These are phyloP conservation scores for Didymella pomorum DNA, from an alignment of 2,329 filamentous ascomycete genomes.

Conservation along the genomic window DNA sequence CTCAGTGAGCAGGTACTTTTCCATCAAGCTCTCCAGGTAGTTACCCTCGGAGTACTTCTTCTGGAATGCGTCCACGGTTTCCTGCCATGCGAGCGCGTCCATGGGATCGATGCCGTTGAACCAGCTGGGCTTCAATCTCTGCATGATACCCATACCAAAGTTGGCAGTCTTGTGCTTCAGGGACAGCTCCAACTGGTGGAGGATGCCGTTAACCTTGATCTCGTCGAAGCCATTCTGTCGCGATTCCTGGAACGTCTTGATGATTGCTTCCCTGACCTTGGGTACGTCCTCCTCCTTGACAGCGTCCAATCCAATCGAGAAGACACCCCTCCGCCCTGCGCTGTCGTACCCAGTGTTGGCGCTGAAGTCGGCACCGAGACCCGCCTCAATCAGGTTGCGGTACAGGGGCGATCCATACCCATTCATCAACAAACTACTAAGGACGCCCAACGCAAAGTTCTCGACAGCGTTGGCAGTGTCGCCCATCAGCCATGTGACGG, in stretches of 20 bases:
- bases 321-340: constrained; percentile 78
- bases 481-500: constrained; percentile 89
- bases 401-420: constrained; percentile 96
- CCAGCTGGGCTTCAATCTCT: constrained; percentile 89
- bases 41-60: constrained; percentile 74
- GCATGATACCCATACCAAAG: constrained; percentile 90
- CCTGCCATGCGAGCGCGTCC: constrained; percentile 89
- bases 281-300: constrained; percentile 81
- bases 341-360: constrained; percentile 93
- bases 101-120: constrained; percentile 96
- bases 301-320: constrained; percentile 91
- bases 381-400: constrained; percentile 84
- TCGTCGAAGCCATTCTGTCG: constrained; percentile 82
- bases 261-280: constrained; percentile 77
- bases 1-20: constrained; percentile 90
- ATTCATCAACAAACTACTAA: constrained; percentile 86
- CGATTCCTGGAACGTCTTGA: constrained; percentile 74
- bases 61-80: constrained; percentile 85
- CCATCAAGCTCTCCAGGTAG: constrained; percentile 84
- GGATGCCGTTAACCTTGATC: constrained; percentile 89
- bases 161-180: constrained; percentile 96
- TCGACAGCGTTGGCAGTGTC: constrained; percentile 84
- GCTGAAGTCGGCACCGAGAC: constrained; percentile 90
- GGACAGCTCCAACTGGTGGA: constrained; percentile 92
- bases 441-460: constrained; percentile 82